A percentile compares a stretch with the other conserved stretches of the same genome.
Conservation (phyloP, 2,329 filamentous ascomycete species). For the Fusarium drepaniforme region DNA sequence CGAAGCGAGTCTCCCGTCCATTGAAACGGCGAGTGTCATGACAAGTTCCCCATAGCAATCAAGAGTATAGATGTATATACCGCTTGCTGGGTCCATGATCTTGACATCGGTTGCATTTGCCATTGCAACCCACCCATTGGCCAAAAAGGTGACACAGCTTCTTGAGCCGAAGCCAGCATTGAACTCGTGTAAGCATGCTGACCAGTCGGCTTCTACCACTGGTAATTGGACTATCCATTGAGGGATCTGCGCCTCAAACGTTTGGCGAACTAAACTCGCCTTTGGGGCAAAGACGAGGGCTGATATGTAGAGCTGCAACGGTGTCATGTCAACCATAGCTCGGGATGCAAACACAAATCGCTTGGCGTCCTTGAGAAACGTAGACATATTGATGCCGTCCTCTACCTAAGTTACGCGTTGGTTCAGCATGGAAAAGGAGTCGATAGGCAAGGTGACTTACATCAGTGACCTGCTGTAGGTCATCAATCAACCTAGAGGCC, state of each 20-base stretch:
- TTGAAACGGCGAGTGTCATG: neutral
- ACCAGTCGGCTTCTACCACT: slow-evolving; percentile 29
- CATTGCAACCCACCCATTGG: neutral
- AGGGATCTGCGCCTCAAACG: slow-evolving; percentile 22
- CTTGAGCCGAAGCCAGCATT: neutral
- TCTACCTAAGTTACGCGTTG: slow-evolving; percentile 1
- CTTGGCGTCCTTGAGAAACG: slow-evolving; percentile 29
- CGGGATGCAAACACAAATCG: slow-evolving; percentile 27
- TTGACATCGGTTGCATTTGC: neutral
- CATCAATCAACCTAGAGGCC: slow-evolving; percentile 4
- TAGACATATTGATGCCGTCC: neutral
- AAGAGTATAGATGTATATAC: neutral
- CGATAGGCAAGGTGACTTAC: neutral
- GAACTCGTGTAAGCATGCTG: slow-evolving; percentile 17
- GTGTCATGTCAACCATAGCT: slow-evolving; percentile 20
- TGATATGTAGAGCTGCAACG: slow-evolving; percentile 45
- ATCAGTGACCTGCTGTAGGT: slow-evolving; percentile 8
- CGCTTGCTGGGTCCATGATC: neutral
- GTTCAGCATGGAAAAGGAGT: neutral
- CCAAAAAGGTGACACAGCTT: neutral
- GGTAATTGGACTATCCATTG: slow-evolving; percentile 31
- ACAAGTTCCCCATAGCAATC: neutral
- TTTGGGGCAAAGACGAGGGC: slow-evolving; percentile 41
- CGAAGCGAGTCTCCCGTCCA: neutral
- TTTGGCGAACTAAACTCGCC: slow-evolving; percentile 26